Conservation (phyloP, 2,329 filamentous ascomycete genomes). For the Venturia oleaginea region DNA sequence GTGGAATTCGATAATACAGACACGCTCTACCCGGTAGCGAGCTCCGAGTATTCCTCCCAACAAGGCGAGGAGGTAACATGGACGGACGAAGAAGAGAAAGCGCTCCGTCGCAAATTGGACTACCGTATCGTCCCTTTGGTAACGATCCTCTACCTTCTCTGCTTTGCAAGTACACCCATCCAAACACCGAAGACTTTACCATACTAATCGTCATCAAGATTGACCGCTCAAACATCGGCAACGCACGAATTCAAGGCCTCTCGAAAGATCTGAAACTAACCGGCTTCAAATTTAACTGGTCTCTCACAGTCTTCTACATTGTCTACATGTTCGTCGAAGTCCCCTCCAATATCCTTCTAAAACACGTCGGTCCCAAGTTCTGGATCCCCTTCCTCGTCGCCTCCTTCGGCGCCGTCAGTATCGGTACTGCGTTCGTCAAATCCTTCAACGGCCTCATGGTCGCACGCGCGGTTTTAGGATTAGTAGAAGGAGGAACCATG, state of each 20-base stretch:
- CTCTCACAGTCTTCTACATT: constrained; percentile 50
- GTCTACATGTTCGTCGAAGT: constrained; percentile 48
- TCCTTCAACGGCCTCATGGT: constrained; percentile 39
- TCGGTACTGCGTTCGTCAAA: constrained; percentile 46
- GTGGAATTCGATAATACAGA: neutral
- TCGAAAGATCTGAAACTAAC: constrained; percentile 38
- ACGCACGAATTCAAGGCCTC: constrained; percentile 49
- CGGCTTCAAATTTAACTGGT: constrained; percentile 48
- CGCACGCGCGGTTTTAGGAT: constrained; percentile 41
- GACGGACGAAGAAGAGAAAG: constrained; percentile 61
- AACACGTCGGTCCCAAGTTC: constrained; percentile 43
- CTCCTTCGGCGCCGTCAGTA: constrained; percentile 46
- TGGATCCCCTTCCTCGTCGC: constrained; percentile 46
- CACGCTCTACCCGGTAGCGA: neutral
- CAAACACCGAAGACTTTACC: neutral
- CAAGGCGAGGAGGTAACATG: constrained; percentile 30
- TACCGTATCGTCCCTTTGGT: constrained; percentile 69
- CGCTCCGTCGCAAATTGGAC: constrained; percentile 68
- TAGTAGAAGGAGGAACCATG: constrained; percentile 51
- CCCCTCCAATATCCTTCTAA: constrained; percentile 47
- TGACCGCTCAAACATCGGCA: constrained; percentile 38
- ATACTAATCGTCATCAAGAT: constrained; percentile 5
- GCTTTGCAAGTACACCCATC: constrained; percentile 47
- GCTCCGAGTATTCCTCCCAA: neutral
- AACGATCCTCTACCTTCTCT: constrained; percentile 72